phyloP scores from a whole-genome alignment of 257 asterid genomes.

The Nicotiana otophora region DNA sequence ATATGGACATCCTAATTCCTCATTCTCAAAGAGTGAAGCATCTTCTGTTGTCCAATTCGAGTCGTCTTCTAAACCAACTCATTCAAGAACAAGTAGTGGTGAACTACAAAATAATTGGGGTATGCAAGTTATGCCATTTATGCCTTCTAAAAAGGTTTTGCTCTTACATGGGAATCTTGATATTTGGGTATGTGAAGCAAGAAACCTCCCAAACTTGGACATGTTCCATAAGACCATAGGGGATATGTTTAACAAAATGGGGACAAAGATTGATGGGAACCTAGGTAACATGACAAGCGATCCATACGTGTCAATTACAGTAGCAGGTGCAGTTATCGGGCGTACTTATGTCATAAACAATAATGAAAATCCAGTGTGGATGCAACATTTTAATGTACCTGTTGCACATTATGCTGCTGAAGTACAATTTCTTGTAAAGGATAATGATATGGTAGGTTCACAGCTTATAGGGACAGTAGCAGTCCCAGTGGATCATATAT shows the following conservation, averaged over 20 bases:
- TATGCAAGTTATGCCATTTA: constrained; percentile 56
- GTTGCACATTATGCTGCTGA: constrained; percentile 87
- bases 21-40: constrained; percentile 55
- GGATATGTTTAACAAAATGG: constrained; percentile 70
- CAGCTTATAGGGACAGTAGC: constrained; percentile 87
- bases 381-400: constrained; percentile 71
- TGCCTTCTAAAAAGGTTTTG: constrained; percentile 49
- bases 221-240: constrained; percentile 93
- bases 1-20: constrained; percentile 38
- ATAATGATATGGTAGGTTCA: constrained; percentile 82
- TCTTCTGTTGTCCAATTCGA: constrained; percentile 22
- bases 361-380: constrained; percentile 87
- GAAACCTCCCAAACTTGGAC: constrained; percentile 97
- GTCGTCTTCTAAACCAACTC: constrained; percentile 17
- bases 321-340: constrained; percentile 67
- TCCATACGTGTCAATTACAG: constrained; percentile 68
- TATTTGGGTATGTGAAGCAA: constrained; percentile 81
- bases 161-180: constrained; percentile 88
- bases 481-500: constrained; percentile 74
- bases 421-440: constrained; percentile 80
- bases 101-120: constrained; percentile 22
- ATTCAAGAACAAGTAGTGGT: constrained; percentile 17
- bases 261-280: constrained; percentile 75
- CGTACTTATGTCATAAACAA: constrained; percentile 85
- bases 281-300: constrained; percentile 78